Evolutionary conservation across 2,329 filamentous ascomycete genomes (phyloP).

Genomic region (Grosmannia serpens): DNA sequence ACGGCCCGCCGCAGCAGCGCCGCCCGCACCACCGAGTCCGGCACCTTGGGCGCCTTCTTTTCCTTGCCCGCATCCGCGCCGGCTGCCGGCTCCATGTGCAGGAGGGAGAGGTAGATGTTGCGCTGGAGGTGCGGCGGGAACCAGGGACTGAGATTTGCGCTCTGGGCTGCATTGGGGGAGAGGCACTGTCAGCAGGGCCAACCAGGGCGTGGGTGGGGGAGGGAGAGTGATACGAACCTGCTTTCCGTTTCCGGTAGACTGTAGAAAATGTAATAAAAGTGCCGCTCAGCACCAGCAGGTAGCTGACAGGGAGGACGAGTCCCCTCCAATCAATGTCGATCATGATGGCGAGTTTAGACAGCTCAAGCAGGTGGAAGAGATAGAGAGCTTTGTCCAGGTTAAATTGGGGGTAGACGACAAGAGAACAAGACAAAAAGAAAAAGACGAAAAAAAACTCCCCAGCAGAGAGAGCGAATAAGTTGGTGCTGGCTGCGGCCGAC

Average conservation of each 20-base stretch:
- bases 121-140: slow-evolving; percentile 84
- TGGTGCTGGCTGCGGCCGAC: background rate
- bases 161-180: slow-evolving; percentile 47
- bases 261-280: slow-evolving; percentile 86
- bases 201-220: background rate
- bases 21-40: slow-evolving; percentile 76
- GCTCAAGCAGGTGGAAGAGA: background rate
- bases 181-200: background rate
- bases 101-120: slow-evolving; percentile 86
- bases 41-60: slow-evolving; percentile 53
- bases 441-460: background rate
- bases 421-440: background rate
- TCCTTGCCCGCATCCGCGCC: slow-evolving; percentile 19
- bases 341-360: slow-evolving; percentile 23
- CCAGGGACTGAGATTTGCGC: slow-evolving; percentile 84
- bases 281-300: slow-evolving; percentile 75
- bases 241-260: slow-evolving; percentile 87
- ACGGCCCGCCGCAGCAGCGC: slow-evolving; percentile 80
- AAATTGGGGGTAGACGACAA: too few relatives aligned
- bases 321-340: slow-evolving; percentile 65
- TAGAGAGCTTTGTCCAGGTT: background rate
- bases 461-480: background rate
- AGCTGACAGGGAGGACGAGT: slow-evolving; percentile 77
- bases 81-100: slow-evolving; percentile 57
- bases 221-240: slow-evolving; percentile 40